Evolutionary conservation across 2,329 filamentous ascomycete genomes (phyloP), one percentile per base, ranked within the genome.

Genomic region (Fusarium cyanostomum): DNA sequence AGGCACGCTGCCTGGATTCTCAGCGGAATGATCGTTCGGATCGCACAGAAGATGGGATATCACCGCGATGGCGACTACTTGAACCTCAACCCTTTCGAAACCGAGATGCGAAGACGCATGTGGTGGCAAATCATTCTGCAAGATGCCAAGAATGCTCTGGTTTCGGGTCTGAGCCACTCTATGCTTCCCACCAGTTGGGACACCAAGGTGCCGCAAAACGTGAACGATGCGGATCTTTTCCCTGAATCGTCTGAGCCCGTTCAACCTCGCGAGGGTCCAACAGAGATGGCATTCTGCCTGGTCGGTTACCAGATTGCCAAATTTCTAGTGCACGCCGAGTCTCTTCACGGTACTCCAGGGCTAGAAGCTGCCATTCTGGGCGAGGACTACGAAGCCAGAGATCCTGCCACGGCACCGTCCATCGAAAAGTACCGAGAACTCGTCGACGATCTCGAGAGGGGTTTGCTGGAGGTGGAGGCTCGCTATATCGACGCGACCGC

Each of bases 41-140:
- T 90, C 49, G 87, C 86, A 1, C 85, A 89, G 70, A 87, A 88
- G 69, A 87, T 90, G 81, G 88, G 88, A 1, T 79, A 90, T 43
- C 86, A 90, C 59, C 81, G 85, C 11, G 87, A 90, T 57, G 87
- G 86, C 31, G 81, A 83, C 57, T 73, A 76, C 15, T 77, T 87
- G 7, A 82, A 82, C 2, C 77, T 89, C 2, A 78, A 82, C 0
- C 85, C 86, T 0, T 89, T 89, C 65, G 87, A 90, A 67, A 84
- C 84, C 3, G 87, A 91, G 70, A 89, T 90, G 80, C 82, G 87
- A n/a, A 79, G 88, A 38, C 80, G 88, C 7, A 78, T 90, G 16
- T 91, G 88, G 88, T 89, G 86, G 86, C 82, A 86, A 68, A 82
- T 89, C 24, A 79, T 86, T 44, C 77, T 88, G 52, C 78, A 86